These are phyloP conservation scores for Sporothrix brunneoviolacea DNA, from an alignment of 2,329 filamentous ascomycete species.

Conservation along the genomic window DNA sequence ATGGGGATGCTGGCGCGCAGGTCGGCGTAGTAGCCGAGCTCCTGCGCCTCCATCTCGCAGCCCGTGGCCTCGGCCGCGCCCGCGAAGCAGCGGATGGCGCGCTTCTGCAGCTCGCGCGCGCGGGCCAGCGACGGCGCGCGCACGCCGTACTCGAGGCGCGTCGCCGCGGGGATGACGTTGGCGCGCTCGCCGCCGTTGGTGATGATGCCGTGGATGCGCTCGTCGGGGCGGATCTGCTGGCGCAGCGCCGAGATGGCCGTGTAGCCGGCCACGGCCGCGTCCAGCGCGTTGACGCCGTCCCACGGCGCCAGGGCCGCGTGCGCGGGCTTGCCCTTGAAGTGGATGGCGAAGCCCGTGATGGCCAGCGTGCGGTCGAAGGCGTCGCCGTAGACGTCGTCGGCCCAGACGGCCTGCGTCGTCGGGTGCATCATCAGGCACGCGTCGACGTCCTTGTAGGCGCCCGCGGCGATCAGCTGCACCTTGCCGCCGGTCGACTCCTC, in stretches of 20 bases:
- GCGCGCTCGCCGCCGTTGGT: constrained; percentile 30
- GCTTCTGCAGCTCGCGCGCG: constrained; percentile 25
- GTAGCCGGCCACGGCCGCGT: constrained; percentile 35
- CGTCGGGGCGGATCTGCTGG: constrained; percentile 40
- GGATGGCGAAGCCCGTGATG: constrained; percentile 24
- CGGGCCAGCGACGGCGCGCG: constrained; percentile 33
- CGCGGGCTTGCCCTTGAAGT: constrained; percentile 35
- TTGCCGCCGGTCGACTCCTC: constrained; percentile 39
- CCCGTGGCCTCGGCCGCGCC: constrained; percentile 30
- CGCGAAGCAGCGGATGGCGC: constrained; percentile 30
- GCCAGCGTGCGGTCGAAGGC: constrained; percentile 18
- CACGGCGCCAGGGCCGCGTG: constrained; percentile 42
- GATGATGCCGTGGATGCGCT: constrained; percentile 46
- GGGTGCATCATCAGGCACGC: constrained; percentile 36
- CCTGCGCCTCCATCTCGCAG: constrained; percentile 24
- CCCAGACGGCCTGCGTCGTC: constrained; percentile 14
- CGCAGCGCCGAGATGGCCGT: constrained; percentile 36
- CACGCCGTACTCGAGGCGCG: constrained; percentile 38
- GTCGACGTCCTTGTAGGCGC: constrained; percentile 32
- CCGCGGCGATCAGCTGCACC: constrained; percentile 36
- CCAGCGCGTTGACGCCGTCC: constrained; percentile 42
- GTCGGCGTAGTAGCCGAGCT: constrained; percentile 27
- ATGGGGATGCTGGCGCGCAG: constrained; percentile 29
- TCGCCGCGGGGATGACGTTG: constrained; percentile 31
- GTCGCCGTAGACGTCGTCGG: constrained; percentile 15